Base-by-base conservation (phyloP, 257 asterid species). In the Ligustrum vulgare region DNA sequence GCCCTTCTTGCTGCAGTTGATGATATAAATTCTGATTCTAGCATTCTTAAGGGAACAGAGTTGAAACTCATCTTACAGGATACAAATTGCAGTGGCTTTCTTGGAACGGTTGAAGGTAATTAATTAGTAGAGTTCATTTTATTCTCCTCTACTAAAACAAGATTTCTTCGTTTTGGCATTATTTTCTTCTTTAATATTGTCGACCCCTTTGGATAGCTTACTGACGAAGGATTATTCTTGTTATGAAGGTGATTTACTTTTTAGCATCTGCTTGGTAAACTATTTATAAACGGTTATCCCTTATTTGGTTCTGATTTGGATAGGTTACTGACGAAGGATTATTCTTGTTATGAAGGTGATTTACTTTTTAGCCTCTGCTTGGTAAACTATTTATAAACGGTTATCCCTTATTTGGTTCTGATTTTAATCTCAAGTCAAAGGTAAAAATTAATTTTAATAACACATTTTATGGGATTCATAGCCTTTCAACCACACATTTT, bases 31-130 rank as follows among this genome's bases (percentile, higher is more conserved):
- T 79, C 96, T 28, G 93, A 92, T 78, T 20, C 79, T 22, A 84
- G 37, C 70, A 79, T 91, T 69, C 88, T 94, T 37, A 77, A 82
- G 10, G 90, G 84, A 74, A 82, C 87, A 5, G 86, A 81, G 63
- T 77, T 94, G 77, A 91, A 84, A 51, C 91, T 94, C 74, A 77
- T 89, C 25, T 43, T 89, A 71, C 93, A 85, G 84, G 97, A 94
- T 72, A 94, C 99, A 6, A 92, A 92, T 65, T 94, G 98, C 91
- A 94, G 98, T 79, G 96, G 90, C 12, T 94, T 91, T 80, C 67
- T 89, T 75, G 99, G 96, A 70, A 91, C 90, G 18, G 78, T 92
- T 82, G 98, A 91, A 83, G 98, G 98, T 94, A 87, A 72, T 60
- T 8, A 60, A 1, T 9, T 60, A 22, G 67, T 23, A 60, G 12